A percentile compares a stretch with the other conserved stretches of the same genome.
These are phyloP conservation scores for Magnusiomyces magnusii DNA, from an alignment of 1,139 yeast genomes.

Conservation along the genomic window DNA sequence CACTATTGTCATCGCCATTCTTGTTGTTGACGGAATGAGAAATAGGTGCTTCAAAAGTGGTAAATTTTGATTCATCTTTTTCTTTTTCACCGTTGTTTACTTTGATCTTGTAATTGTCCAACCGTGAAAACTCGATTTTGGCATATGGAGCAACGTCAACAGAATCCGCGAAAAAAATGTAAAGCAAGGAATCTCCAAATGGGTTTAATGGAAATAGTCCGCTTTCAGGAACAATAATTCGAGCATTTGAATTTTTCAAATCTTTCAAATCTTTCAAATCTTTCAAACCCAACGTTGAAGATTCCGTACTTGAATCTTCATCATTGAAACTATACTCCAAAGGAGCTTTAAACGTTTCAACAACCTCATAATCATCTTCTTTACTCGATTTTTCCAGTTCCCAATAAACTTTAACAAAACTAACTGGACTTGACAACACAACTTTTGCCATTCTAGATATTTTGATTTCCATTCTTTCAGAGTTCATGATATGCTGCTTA, in stretches of 20 bases:
- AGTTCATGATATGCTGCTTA: conserved; percentile 8
- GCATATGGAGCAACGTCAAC: conserved; percentile 4
- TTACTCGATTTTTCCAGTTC: neutral
- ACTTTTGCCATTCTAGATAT: conserved; percentile 7
- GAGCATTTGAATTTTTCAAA: neutral
- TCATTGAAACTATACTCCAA: neutral
- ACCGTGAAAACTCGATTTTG: conserved; percentile 1
- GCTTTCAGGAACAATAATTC: conserved; percentile 1
- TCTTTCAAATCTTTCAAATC: neutral
- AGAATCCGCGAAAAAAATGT: conserved; percentile 6
- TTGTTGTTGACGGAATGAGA: neutral
- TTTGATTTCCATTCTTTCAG: conserved; percentile 12
- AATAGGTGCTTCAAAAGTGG: neutral
- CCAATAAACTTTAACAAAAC: conserved; percentile 6
- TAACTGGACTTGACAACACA: conserved; percentile 5
- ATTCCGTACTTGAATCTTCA: too few species aligned
- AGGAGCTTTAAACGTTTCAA: neutral
- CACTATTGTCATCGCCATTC: neutral
- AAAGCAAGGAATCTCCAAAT: conserved; percentile 4
- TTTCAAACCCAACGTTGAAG: too few species aligned
- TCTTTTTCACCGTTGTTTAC: too few species aligned
- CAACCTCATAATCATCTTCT: conserved; percentile 7
- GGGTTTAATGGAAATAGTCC: conserved; percentile 7
- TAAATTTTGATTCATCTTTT: neutral
- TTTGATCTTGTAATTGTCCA: neutral